Base-by-base conservation (phyloP, 768 basidiomycete genomes). In the Podaxis rugospora region DNA sequence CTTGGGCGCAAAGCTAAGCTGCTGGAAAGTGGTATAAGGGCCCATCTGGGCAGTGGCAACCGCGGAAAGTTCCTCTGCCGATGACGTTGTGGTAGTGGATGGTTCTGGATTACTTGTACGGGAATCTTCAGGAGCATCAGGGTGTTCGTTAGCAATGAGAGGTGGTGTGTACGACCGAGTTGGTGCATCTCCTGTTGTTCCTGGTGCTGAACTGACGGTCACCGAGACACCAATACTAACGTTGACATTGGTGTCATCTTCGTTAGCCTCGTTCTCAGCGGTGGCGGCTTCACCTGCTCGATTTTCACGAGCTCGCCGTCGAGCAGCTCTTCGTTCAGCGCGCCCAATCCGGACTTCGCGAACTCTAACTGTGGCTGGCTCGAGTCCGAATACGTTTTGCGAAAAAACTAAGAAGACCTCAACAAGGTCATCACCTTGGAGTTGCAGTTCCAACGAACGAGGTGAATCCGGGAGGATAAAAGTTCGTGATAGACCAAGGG, bases 391-490 rank as follows among this genome's bases (percentile, higher is more conserved):
- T 28, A 95, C 90, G 64, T 93, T 95, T 70, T 95, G 92, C 1
- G 88, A 84, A 69, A 95, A 95, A 3, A 95, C 90, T 28, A 95
- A 80, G 71, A 94, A 95, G 6, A 95, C 88, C 71, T 95, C 93
- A 3, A 95, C 92, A 2, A 95, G 82, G 67, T 95, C 93, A 69
- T 95, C 94, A 5, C 93, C 93, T 72, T 95, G 93, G 10, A 95
- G 77, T 71, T 95, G 87, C 21, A 95, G 78, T 69, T 95, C 94
- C 54, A 95, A 76, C 2, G 91, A 91, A 27, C 90, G 83, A 2
- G 93, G 93, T 11, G 93, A 93, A 68, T 95, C 93, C 0, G 93
- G 93, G 39, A 95, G 77, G 64, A 95, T 95, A 71, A 95, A 95
- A 1, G 93, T 95, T 47, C 93, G 83, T n/a, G 93, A 95, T 36